phyloP scores from a whole-genome alignment of 495 filamentous ascomycete species.

The Penicillium coprophilum region DNA sequence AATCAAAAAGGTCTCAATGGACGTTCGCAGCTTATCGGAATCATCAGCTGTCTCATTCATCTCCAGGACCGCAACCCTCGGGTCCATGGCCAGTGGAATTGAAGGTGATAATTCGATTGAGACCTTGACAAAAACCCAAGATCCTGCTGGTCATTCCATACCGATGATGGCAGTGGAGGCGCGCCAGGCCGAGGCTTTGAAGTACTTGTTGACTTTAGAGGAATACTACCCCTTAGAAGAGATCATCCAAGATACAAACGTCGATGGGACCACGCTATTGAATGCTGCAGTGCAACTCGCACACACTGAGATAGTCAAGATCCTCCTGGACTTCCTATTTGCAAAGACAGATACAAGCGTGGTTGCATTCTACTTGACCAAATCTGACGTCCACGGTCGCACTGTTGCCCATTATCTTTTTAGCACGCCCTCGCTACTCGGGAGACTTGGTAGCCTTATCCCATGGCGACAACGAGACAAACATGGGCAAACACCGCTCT shows the following conservation, averaged over 20 bases:
- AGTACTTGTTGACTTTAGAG: constrained; percentile 72
- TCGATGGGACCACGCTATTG: constrained; percentile 83
- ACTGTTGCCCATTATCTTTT: constrained; percentile 96
- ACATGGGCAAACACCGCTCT: constrained; percentile 94
- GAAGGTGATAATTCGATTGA: constrained; percentile 87
- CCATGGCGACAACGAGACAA: constrained; percentile 92
- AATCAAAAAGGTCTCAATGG: constrained; percentile 83
- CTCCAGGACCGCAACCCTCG: constrained; percentile 73
- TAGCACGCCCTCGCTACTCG: constrained; percentile 78
- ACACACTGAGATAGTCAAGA: constrained; percentile 69
- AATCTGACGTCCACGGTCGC: constrained; percentile 79
- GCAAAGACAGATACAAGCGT: constrained; percentile 50
- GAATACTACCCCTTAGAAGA: constrained; percentile 67
- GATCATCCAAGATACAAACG: constrained; percentile 80
- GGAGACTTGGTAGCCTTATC: constrained; percentile 67
- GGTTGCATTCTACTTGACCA: constrained; percentile 64
- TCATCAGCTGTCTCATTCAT: constrained; percentile 75
- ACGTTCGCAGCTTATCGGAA: constrained; percentile 82
- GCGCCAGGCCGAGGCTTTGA: constrained; percentile 64
- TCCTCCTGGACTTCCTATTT: constrained; percentile 68
- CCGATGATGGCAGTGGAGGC: constrained; percentile 95
- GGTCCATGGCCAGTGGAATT: constrained; percentile 67
- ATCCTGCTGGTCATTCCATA: constrained; percentile 78
- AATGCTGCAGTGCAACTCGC: constrained; percentile 93
- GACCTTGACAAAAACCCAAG: constrained; percentile 76